These are phyloP conservation scores for Suillus americanus DNA, from an alignment of 768 basidiomycete genomes.

Conservation along the genomic window DNA sequence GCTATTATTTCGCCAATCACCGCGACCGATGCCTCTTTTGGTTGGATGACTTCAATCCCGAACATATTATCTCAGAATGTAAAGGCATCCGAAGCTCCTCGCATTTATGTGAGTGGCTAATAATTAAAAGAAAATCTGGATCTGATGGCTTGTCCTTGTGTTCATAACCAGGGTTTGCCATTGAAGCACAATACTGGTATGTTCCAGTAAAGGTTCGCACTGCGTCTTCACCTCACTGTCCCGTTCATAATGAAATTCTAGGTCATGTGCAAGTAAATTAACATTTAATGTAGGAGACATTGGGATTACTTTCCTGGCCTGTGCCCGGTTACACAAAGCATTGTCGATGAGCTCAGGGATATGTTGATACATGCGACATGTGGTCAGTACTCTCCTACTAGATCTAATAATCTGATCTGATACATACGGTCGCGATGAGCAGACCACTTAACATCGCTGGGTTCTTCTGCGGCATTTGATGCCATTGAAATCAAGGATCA, in stretches of 20 bases:
- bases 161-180: slow-evolving; percentile 27
- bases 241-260: background rate
- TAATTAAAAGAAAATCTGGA: background rate
- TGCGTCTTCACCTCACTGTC: background rate
- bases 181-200: slow-evolving; percentile 40
- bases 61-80: slow-evolving; percentile 29
- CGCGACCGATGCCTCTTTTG: slow-evolving; percentile 50
- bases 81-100: slow-evolving; percentile 16
- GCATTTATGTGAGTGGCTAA: slow-evolving; percentile 22
- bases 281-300: slow-evolving; percentile 30
- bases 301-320: slow-evolving; percentile 33
- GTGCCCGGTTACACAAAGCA: slow-evolving; percentile 23
- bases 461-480: slow-evolving; percentile 24
- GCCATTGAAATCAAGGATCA: slow-evolving; percentile 19
- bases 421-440: background rate
- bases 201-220: background rate
- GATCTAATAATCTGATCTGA: background rate
- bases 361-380: slow-evolving; percentile 27
- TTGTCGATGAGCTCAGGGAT: slow-evolving; percentile 27
- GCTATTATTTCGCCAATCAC: slow-evolving; percentile 58
- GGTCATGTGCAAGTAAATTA: background rate
- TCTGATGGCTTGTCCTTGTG: background rate
- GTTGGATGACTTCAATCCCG: slow-evolving; percentile 43
- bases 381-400: slow-evolving; percentile 15
- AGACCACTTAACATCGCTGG: slow-evolving; percentile 30